Percentiles rank a stretch among this genome's conserved stretches.
Evolutionary conservation across 768 basidiomycete species (phyloP).

Genomic region (Boletus tylopilopsis): DNA sequence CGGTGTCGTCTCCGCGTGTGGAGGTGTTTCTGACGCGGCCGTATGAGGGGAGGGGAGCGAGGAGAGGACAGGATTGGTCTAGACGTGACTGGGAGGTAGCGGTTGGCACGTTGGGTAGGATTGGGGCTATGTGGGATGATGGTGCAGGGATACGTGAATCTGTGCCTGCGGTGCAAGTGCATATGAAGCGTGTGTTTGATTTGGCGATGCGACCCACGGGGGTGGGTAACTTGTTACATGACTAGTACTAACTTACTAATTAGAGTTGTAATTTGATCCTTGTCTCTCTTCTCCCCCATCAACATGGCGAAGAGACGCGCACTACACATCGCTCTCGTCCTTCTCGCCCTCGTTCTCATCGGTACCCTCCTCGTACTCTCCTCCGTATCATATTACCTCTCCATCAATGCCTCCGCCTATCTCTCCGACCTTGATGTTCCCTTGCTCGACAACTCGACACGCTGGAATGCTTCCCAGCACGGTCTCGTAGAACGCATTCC

Average conservation of each 20-base stretch:
- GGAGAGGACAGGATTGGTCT: slow-evolving; percentile 75
- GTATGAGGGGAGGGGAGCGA: slow-evolving; percentile 46
- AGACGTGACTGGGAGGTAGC: slow-evolving; percentile 61
- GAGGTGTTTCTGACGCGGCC: slow-evolving; percentile 51
- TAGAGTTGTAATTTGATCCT: not conserved
- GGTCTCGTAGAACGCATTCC: slow-evolving; percentile 75
- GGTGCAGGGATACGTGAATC: slow-evolving; percentile 51
- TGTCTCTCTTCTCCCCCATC: not conserved
- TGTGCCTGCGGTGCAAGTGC: slow-evolving; percentile 43
- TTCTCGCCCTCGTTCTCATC: slow-evolving; percentile 74
- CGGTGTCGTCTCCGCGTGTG: slow-evolving; percentile 41
- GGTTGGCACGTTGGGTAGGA: slow-evolving; percentile 40
- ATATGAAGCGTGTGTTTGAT: slow-evolving; percentile 47
- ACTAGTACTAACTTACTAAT: not conserved
- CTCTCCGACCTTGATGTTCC: slow-evolving; percentile 76
- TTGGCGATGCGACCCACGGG: slow-evolving; percentile 43
- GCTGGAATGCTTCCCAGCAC: slow-evolving; percentile 62
- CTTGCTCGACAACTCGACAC: slow-evolving; percentile 47
- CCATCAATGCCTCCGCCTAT: slow-evolving; percentile 75
- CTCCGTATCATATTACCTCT: slow-evolving; percentile 85
- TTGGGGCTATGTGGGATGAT: slow-evolving; percentile 55
- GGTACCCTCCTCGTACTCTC: slow-evolving; percentile 91
- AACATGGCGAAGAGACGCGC: slow-evolving; percentile 44
- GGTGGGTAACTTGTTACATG: slow-evolving; percentile 7
- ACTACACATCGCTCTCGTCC: slow-evolving; percentile 44